These are phyloP conservation scores for Polychytrium aggregatum DNA, from an alignment of 192 early-diverging fungal genomes.

Conservation along the genomic window DNA sequence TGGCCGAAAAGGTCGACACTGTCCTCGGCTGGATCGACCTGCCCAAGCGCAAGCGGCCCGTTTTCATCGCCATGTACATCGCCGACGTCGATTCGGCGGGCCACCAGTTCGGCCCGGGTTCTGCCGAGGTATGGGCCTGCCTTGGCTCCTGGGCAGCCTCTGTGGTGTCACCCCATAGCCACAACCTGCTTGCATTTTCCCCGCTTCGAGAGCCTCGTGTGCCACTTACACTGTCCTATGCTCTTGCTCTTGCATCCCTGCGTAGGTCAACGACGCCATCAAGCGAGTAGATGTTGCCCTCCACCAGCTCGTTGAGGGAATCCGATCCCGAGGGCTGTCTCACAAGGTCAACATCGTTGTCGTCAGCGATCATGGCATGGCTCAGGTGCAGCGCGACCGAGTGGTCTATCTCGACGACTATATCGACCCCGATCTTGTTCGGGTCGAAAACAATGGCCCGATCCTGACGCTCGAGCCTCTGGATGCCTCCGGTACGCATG, in stretches of 20 bases:
- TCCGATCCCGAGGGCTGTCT: slow-evolving; percentile 46
- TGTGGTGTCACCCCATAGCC: neutral
- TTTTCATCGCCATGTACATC: slow-evolving; percentile 66
- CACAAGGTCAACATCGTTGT: slow-evolving; percentile 51
- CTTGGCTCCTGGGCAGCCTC: neutral
- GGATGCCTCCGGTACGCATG: slow-evolving; percentile 4
- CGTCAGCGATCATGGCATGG: slow-evolving; percentile 87
- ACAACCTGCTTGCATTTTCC: neutral
- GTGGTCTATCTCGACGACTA: slow-evolving; percentile 68
- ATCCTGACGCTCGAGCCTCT: slow-evolving; percentile 53
- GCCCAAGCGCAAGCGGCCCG: slow-evolving; percentile 54
- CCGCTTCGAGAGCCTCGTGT: neutral
- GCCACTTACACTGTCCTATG: too few species aligned
- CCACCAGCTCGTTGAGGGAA: slow-evolving; percentile 41
- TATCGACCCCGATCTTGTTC: slow-evolving; percentile 42
- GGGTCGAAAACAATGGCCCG: slow-evolving; percentile 47
- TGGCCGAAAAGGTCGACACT: slow-evolving; percentile 42
- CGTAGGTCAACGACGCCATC: slow-evolving; percentile 50
- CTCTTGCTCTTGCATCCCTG: too few species aligned
- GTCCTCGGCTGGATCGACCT: slow-evolving; percentile 71
- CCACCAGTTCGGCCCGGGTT: slow-evolving; percentile 61
- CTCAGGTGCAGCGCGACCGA: slow-evolving; percentile 27
- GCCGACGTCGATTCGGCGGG: slow-evolving; percentile 71
- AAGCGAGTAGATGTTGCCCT: slow-evolving; percentile 46
- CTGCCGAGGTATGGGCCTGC: slow-evolving; percentile 9